A percentile compares a stretch with the other conserved stretches of the same genome.
These are phyloP conservation scores for Tylopilus plumbeoviolaceoides DNA, from an alignment of 768 basidiomycete species.

Conservation along the genomic window DNA sequence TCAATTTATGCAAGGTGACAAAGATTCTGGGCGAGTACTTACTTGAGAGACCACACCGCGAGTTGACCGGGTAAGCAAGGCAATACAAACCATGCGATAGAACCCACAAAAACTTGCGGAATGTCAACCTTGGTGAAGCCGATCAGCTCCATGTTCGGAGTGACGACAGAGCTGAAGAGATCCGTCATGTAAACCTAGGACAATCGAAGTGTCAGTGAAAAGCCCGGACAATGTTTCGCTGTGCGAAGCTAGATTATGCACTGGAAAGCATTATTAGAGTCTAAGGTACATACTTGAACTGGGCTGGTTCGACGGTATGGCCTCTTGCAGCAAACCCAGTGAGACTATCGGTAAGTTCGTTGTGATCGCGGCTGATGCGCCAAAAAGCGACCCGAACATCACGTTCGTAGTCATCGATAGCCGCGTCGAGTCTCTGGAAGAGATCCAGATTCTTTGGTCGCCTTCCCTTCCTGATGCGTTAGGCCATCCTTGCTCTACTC, in stretches of 20 bases:
- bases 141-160: constrained; percentile 56
- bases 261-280: too few species aligned
- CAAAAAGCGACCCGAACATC: too few species aligned
- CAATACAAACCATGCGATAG: background rate
- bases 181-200: constrained; percentile 60
- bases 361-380: too few species aligned
- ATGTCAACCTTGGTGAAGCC: constrained; percentile 61
- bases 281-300: too few species aligned
- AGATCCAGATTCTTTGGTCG: too few species aligned
- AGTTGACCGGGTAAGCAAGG: constrained; percentile 13
- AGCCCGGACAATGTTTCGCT: background rate
- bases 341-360: too few species aligned
- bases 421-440: too few species aligned
- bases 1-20: background rate
- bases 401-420: too few species aligned
- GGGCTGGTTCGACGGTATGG: too few species aligned
- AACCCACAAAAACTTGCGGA: constrained; percentile 37
- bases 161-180: constrained; percentile 56
- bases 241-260: background rate
- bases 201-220: background rate
- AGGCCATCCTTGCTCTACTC: too few species aligned
- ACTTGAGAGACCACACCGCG: constrained; percentile 16
- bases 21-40: background rate
- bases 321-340: too few species aligned
- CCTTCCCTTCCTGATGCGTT: too few species aligned